These are phyloP conservation scores for Albifimbria verrucaria DNA, from an alignment of 2,329 filamentous ascomycete species.

Conservation along the genomic window DNA sequence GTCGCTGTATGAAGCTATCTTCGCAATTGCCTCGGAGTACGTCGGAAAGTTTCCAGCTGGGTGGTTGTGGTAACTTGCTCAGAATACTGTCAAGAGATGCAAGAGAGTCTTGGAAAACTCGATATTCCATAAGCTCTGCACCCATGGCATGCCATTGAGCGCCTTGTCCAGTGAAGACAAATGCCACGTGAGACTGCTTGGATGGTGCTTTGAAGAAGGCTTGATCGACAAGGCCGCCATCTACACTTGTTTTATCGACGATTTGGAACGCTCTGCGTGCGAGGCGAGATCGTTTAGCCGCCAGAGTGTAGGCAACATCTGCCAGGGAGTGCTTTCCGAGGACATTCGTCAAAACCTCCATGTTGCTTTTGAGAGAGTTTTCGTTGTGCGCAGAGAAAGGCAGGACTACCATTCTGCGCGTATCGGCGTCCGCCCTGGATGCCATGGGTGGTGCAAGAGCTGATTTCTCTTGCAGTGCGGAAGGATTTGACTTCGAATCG, in stretches of 20 bases:
- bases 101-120: constrained; percentile 3
- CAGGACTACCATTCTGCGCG: constrained; percentile 15
- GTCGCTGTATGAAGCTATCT: neutral
- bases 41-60: neutral
- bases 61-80: neutral
- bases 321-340: constrained; percentile 1
- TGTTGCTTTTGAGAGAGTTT: constrained; percentile 12
- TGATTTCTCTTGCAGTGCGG: neutral
- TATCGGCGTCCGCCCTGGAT: constrained; percentile 6
- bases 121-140: constrained; percentile 11
- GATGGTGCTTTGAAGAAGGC: neutral
- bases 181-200: neutral
- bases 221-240: neutral
- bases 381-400: constrained; percentile 19
- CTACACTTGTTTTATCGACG: neutral
- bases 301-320: constrained; percentile 18
- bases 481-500: too few species aligned
- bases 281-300: constrained; percentile 8
- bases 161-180: neutral
- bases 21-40: neutral
- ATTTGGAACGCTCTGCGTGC: constrained; percentile 8
- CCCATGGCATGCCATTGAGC: constrained; percentile 1
- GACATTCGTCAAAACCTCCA: constrained; percentile 8
- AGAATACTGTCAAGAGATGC: constrained; percentile 1
- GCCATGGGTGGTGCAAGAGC: neutral